Evolutionary conservation across 306 rosid genomes (phyloP), one percentile per base, ranked within the genome.

Genomic region (Dalbergia cochinchinensis): DNA sequence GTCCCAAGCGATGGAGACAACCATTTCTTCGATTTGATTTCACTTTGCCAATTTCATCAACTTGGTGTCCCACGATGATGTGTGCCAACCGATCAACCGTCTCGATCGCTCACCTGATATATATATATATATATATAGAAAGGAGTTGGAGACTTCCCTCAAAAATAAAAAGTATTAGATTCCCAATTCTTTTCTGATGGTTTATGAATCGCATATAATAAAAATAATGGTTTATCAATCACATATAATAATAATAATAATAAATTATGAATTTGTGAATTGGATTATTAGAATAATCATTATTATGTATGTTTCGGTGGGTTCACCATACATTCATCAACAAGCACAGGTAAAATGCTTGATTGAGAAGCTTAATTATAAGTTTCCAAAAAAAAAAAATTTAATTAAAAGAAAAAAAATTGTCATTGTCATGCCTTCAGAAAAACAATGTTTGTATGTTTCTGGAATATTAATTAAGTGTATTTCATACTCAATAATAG

Each of bases 91-190:
- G 22, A 81, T 66, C 20, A 14, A 74, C 69, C 39, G n/a, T 81
- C 85, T 74, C 48, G 0, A 80, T 80, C 74, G 22, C 67, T 82
- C 77, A 59, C 76, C 77, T 68, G 53, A 82, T 41, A 64, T 18
- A 83, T 57, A 76, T 71, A 4, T 53, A 8, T 57, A 12, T 0
- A n/a, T n/a, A n/a, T 57, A 31, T 48, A 74, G 12, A 70, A 45
- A 5, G 20, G 6, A 0, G 37, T 18, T 19, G 5, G 15, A 4
- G 41, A 7, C 47, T 48, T 22, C 14, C 48, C 44, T 45, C 1
- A 22, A 42, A 42, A 67, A 9, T 1, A 64, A 48, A 69, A 3
- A 12, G 4, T 31, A 31, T 8, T 4, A 10, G 63, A n/a, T 4
- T 69, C 53, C 7, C 5, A 8, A 41, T 37, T 55, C 18, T 37